Base-by-base conservation (phyloP, 345 rosid species). In the Crucihimalaya himalaica region DNA sequence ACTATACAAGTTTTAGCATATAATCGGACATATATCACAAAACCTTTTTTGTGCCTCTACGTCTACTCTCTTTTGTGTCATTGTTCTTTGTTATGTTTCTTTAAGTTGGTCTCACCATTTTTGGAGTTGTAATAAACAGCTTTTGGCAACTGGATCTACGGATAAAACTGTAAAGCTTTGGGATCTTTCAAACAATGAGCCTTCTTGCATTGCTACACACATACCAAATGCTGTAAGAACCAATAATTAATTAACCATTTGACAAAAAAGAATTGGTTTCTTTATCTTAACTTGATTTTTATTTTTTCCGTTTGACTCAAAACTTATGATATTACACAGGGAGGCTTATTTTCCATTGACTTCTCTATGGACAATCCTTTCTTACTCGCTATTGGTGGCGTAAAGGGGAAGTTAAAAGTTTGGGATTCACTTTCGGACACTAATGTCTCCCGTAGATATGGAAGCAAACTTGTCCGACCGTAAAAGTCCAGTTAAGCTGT, bases 351-450 rank as follows among this genome's bases (percentile, higher is more conserved):
- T 14, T 25, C 2, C 57, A 52, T 52, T 52, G 31, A 32, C 0
- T 52, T 52, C 57, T 13, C 18, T 12, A 0, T 5, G 4, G 31
- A 25, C 31, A 52, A 25, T 25, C 32, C 57, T 2, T 52, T 25
- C 32, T 13, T 52, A 25, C 56, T 51, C 31, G 31, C 56, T 51
- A 51, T 51, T 16, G 31, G 56, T 51, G 57, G 32, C 31, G 3
- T 6, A 12, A 12, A 11, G 8, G 31, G 56, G 4, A 6, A 12
- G 16, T 46, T 46, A 46, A 7, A 47, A 19, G 5, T 47, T 27
- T 23, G 92, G 97, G 89, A 92, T 76, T 80, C 82, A 2, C 79
- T 47, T 63, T 77, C 85, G 2, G 93, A 89, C 20, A 68, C 79
- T 0, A 80, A 76, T 8, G 83, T 86, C 29, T 68, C 83, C 0